These are phyloP conservation scores for Candida odintsovae DNA, from an alignment of 805 yeast genomes.

Conservation along the genomic window DNA sequence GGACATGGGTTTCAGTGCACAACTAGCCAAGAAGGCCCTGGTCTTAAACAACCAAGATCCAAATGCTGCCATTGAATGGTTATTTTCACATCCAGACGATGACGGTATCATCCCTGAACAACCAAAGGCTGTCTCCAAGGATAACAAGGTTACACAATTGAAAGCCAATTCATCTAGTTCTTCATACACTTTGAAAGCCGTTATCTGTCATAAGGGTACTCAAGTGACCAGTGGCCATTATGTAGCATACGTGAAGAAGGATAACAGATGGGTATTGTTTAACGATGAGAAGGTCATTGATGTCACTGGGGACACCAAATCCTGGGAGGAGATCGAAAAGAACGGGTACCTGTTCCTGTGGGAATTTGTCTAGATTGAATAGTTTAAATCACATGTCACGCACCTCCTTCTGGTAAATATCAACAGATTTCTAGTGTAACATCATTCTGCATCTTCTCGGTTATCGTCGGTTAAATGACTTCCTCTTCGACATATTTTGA, in stretches of 20 bases:
- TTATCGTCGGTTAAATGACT: background rate
- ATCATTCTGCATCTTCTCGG: too few species aligned
- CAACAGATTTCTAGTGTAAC: too few species aligned
- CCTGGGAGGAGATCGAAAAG: slow-evolving; percentile 28
- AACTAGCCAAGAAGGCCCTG: slow-evolving; percentile 71
- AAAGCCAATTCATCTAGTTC: slow-evolving; percentile 12
- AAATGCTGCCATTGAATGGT: slow-evolving; percentile 86
- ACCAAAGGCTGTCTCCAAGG: slow-evolving; percentile 10
- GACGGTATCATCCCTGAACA: slow-evolving; percentile 46
- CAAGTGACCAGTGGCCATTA: slow-evolving; percentile 89
- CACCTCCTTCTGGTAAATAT: too few species aligned
- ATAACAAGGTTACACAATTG: slow-evolving; percentile 2
- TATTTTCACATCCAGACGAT: slow-evolving; percentile 77
- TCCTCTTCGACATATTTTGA: too few species aligned
- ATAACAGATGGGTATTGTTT: slow-evolving; percentile 60
- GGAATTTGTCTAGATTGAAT: slow-evolving; percentile 9
- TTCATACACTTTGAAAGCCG: slow-evolving; percentile 48
- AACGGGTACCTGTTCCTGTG: slow-evolving; percentile 43
- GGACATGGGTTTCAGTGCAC: slow-evolving; percentile 73
- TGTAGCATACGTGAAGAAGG: slow-evolving; percentile 61
- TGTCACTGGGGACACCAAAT: slow-evolving; percentile 33
- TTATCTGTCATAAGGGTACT: slow-evolving; percentile 80
- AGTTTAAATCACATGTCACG: too few species aligned
- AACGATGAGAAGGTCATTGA: slow-evolving; percentile 83
- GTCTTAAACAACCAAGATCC: slow-evolving; percentile 50